Base-by-base conservation (phyloP, 768 basidiomycete genomes). In the Rhizopogon rudus region DNA sequence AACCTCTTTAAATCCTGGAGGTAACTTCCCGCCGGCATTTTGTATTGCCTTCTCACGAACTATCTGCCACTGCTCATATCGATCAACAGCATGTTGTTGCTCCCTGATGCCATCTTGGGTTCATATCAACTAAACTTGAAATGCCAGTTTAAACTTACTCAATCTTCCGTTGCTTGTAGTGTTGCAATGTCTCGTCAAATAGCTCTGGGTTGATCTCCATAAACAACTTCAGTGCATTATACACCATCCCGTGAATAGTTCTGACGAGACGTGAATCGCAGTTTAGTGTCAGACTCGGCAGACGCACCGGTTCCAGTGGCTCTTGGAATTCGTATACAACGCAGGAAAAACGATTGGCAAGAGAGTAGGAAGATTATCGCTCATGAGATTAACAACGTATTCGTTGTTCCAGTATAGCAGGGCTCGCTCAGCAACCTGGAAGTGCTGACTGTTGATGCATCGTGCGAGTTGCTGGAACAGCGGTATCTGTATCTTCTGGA, bases 321-420 rank as follows among this genome's bases (percentile, higher is more conserved):
- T 86, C 71, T 91, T 93, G 44, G 95, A 98, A 71, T 98, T 98
- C 41, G 86, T 87, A 70, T 96, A 98, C 59, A 99, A 73, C 6
- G 95, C 90, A 29, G 96, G 93, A 77, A 98, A 99, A 50, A 99
- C 94, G 65, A 99, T 92, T 6, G 97, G 97, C 31, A 99, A 79
- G 56, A 99, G 84, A 58, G 86, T 72, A 22, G 83, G 71, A 60
- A 98, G 80, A 68, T 98, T 98, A 65, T 98, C 94, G 70, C 93
- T 92, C 93, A 99, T 98, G 51, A 99, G 82, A 71, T 97, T 99
- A 64, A 99, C 92, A 61, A 98, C 95, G 73, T 98, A 99, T 75
- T 98, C 97, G 75, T 98, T 98, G 75, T 98, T 98, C 97, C 97
- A 99, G 71, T 97, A 98, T 62, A 97, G 81, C 57, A 99, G 73